phyloP scores from a whole-genome alignment of 441 rosid species.

The Euphorbia corollata region DNA sequence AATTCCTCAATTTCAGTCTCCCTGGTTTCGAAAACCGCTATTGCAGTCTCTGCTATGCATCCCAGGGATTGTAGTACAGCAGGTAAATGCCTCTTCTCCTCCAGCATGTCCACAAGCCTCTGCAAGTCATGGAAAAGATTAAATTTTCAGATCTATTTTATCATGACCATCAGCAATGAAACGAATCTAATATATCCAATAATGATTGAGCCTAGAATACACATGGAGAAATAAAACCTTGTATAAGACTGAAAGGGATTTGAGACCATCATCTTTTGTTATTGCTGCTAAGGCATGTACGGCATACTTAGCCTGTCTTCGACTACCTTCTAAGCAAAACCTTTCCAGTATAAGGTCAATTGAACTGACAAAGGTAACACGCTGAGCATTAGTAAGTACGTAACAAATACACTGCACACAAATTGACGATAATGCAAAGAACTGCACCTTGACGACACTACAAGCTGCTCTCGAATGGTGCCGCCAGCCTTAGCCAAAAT shows the following conservation, averaged over 20 bases:
- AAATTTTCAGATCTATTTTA: conserved; percentile 11
- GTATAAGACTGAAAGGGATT: conserved; percentile 93
- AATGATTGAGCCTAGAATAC: not conserved
- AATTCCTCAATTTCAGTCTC: conserved; percentile 81
- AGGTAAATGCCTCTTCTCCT: conserved; percentile 77
- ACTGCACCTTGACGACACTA: conserved; percentile 70
- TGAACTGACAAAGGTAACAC: conserved; percentile 52
- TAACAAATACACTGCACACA: not conserved
- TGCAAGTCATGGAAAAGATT: conserved; percentile 34
- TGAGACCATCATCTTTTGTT: conserved; percentile 97
- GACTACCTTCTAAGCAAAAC: conserved; percentile 93
- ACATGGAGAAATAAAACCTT: conserved; percentile 42
- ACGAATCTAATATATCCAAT: conserved; percentile 2
- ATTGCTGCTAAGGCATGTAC: conserved; percentile 98
- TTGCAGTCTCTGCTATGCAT: conserved; percentile 96
- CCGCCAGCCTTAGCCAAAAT: conserved; percentile 97
- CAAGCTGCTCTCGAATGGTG: conserved; percentile 85
- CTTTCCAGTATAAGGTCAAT: conserved; percentile 87
- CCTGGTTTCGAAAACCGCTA: conserved; percentile 97
- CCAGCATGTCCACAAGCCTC: conserved; percentile 95
- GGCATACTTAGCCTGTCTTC: conserved; percentile 96
- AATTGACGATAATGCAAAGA: conserved; percentile 12
- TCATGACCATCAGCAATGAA: not conserved
- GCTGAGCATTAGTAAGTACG: conserved; percentile 24
- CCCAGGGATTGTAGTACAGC: conserved; percentile 95